Evolutionary conservation across 352 stramenopile genomes (phyloP), one percentile per base, ranked within the genome.

Genomic region (Hyaloperonospora arabidopsidis): DNA sequence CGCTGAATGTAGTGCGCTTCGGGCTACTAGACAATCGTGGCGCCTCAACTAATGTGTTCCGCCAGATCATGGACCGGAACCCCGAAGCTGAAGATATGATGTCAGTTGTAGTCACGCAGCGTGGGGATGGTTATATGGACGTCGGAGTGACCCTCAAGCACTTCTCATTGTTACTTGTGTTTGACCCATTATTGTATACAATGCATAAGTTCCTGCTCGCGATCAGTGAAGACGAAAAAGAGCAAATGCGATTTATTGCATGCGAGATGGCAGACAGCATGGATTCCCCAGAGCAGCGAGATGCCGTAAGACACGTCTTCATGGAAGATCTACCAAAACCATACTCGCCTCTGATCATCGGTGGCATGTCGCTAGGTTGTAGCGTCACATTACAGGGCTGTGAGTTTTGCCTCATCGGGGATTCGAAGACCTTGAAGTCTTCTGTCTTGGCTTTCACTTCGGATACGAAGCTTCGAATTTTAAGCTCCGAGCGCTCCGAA

Each of bases 371-470:
- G 19, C 54, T 95, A 29, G 61, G 57, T 21, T 75, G 64, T 54
- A 77, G 65, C 34, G 59, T 95, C 29, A 13, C 66, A 8, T 63
- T 93, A 25, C 63, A 81, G 13, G 62, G 67, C 1, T 83, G 70
- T 19, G 81, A 93, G 35, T 74, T 93, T 32, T 95, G 84, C 59
- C 59, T 95, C 7, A 59, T 93, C 41, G 81, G 79, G n/a, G 78
- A 93, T 57, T 85, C 83, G 1, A 61, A 66, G 1, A 84, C 72
- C 19, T 39, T 83, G 5, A 86, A 87, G 45, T 86, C 83, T 5
- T 79, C 89, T 25, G 79, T 89, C 21, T 61, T 95, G 18, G 81
- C 84, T 36, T 86, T 95, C 36, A 93, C 84, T 23, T 82, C 79
- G 3, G 81, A 95, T 45, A 74, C 74, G 18, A 79, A 79, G 21